Conservation (phyloP, 805 yeast species). For the Wilhelminamyces savonicus region DNA sequence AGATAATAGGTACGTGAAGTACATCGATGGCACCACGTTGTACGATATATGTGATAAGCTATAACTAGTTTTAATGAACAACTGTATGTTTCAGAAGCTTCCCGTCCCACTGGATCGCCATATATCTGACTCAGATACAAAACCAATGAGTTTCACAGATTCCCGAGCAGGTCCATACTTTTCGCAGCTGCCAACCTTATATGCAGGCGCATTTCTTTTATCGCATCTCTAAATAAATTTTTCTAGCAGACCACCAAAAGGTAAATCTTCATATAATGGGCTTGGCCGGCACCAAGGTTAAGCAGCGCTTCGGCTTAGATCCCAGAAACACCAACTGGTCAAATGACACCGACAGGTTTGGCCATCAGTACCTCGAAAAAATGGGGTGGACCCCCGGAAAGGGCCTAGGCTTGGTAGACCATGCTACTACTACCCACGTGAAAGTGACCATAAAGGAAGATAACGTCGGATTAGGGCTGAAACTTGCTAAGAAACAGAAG, state of each 20-base stretch:
- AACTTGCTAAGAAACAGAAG: constrained; percentile 48
- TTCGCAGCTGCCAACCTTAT: no score
- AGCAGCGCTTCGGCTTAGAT: constrained; percentile 83
- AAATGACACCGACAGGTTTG: constrained; percentile 75
- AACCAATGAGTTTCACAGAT: no score
- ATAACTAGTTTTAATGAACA: no score
- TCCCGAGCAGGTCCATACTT: no score
- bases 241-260: background rate
- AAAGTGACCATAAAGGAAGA: constrained; percentile 80
- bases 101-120: no score
- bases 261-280: constrained; percentile 45
- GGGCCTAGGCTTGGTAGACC: constrained; percentile 70
- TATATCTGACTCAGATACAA: no score
- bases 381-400: constrained; percentile 91
- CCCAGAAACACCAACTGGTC: constrained; percentile 96
- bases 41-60: no score
- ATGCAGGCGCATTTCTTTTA: no score
- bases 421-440: constrained; percentile 73
- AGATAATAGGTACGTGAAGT: constrained; percentile 36
- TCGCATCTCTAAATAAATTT: no score
- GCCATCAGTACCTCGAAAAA: constrained; percentile 75
- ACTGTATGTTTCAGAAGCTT: no score
- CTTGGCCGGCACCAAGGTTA: constrained; percentile 70
- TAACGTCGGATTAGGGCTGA: constrained; percentile 86
- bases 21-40: no score